Evolutionary conservation across 2,329 filamentous ascomycete genomes (phyloP).

Genomic region (Helotiales sp.): DNA sequence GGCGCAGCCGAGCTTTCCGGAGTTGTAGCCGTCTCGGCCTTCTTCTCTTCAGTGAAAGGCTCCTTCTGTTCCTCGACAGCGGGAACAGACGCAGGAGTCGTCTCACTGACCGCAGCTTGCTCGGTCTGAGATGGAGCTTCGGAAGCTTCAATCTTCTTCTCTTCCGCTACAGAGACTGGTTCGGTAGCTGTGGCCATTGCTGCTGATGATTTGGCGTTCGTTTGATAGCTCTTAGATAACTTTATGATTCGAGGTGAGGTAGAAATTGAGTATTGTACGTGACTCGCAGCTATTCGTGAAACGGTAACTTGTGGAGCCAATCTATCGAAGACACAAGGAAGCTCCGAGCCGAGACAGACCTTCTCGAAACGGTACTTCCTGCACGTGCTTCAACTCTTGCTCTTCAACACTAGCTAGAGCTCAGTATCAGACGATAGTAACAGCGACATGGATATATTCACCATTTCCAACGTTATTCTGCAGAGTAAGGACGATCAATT

Average conservation of each 20-base stretch:
- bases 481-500: too few species aligned
- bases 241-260: not conserved
- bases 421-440: too few species aligned
- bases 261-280: slow-evolving; percentile 1
- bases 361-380: too few species aligned
- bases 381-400: not conserved
- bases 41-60: not conserved
- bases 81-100: slow-evolving; percentile 4
- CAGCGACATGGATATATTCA: too few species aligned
- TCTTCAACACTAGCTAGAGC: not conserved
- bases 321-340: slow-evolving; percentile 3
- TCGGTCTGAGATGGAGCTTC: slow-evolving; percentile 11
- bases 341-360: too few species aligned
- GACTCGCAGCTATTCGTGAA: slow-evolving; percentile 17
- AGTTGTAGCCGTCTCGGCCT: not conserved
- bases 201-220: slow-evolving; percentile 25
- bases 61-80: slow-evolving; percentile 11
- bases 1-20: not conserved
- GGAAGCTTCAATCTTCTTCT: slow-evolving; percentile 14
- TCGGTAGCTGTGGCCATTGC: slow-evolving; percentile 16
- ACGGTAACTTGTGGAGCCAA: slow-evolving; percentile 9
- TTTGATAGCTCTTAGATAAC: slow-evolving; percentile 9
- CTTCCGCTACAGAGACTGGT: slow-evolving; percentile 13
- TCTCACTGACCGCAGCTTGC: not conserved
- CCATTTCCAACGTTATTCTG: too few species aligned